A percentile compares a stretch with the other conserved stretches of the same genome.
Conservation (phyloP, 495 filamentous ascomycete species). For the Talaromyces ruber region DNA sequence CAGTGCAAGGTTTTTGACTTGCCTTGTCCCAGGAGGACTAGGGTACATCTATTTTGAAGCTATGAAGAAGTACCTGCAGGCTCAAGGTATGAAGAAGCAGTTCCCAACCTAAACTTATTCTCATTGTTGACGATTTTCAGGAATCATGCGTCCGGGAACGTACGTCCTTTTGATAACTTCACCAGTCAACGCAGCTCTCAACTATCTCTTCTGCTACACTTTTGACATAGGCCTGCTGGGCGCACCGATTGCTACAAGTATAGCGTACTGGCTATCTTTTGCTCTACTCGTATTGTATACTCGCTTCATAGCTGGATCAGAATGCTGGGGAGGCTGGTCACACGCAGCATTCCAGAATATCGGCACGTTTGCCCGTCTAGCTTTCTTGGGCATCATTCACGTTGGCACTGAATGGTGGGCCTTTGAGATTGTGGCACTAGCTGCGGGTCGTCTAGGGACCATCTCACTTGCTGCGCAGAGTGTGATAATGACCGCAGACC, state of each 20-base stretch:
- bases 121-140: constrained; percentile 21
- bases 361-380: constrained; percentile 67
- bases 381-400: constrained; percentile 73
- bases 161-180: constrained; percentile 82
- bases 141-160: constrained; percentile 80
- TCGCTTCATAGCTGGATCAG: constrained; percentile 59
- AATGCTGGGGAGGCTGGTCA: constrained; percentile 80
- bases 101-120: not conserved
- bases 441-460: constrained; percentile 74
- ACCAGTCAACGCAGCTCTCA: constrained; percentile 67
- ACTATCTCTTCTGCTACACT: constrained; percentile 72
- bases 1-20: constrained; percentile 66
- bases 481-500: constrained; percentile 92
- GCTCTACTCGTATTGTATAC: constrained; percentile 68
- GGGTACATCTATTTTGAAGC: constrained; percentile 90
- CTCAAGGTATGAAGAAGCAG: constrained; percentile 61
- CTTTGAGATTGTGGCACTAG: constrained; percentile 90
- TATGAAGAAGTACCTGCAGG: constrained; percentile 89
- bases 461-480: constrained; percentile 79
- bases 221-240: constrained; percentile 65
- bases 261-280: constrained; percentile 86
- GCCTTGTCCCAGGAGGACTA: constrained; percentile 74
- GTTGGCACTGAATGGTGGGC: constrained; percentile 97
- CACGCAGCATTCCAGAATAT: constrained; percentile 55
- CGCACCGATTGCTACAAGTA: constrained; percentile 73